Evolutionary conservation across 768 basidiomycete genomes (phyloP), one percentile per base, ranked within the genome.

Genomic region (Phylloporus rhodoxanthus): DNA sequence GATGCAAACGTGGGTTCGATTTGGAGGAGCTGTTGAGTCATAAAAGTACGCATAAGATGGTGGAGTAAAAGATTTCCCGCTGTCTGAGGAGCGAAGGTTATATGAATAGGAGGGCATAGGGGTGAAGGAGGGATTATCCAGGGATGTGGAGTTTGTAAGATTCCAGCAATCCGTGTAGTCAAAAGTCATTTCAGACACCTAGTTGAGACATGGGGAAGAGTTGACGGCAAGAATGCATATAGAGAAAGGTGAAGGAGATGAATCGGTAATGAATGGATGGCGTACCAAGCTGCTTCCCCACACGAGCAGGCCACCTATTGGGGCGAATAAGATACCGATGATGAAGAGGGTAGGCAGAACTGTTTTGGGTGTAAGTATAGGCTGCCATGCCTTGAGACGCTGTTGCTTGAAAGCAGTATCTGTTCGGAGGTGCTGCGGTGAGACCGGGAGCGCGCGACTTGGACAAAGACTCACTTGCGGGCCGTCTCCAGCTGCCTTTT

Each of bases 401-500:
- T 99, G 96, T 69, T 99, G 96, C 73, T 96, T 98, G 80, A 96
- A 97, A 34, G 94, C 95, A 51, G 94, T 97, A 71, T 97, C 92
- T 96, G 13, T 49, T 14, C 10, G 19, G 20, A 37, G 38, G 39
- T 39, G 47, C 54, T 55, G 57, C 52, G 60, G 56, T 55, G 44
- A 52, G 39, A 19, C 43, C 17, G 17, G 43, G 47, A 48, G 45
- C 42, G 52, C 40, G 52, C 47, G 43, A 38, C 30, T 20, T 25
- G 23, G 39, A 38, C 42, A 19, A 36, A 55, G 33, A 75, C 86
- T 57, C 60, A 88, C 90, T 92, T 42, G 91, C 91, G 53, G 91
- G 91, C 57, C 62, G 62, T 54, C 80, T 77, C 91, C 89, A 92
- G 60, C 78, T 83, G 46, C 84, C 84, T 74, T 92, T 93, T 59